Base-by-base conservation (phyloP, 106 monocot species). In the Allium cepa region DNA sequence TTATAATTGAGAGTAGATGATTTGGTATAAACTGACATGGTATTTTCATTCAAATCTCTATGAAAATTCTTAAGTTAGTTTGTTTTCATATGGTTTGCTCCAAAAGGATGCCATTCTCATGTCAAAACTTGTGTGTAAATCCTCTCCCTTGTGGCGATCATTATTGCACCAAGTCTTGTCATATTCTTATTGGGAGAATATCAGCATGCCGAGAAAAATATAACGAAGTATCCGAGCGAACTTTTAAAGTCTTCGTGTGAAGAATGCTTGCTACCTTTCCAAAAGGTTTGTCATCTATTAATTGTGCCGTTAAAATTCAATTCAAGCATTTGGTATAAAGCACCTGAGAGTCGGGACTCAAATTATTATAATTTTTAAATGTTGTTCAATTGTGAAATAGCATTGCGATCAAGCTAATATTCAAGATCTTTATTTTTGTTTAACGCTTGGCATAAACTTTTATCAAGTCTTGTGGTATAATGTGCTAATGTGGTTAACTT, bases 121-220 rank as follows among this genome's bases (percentile, higher is more conserved):
- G 92, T 79, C 73, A 80, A 28, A 89, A 92, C 75, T 72, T 88
- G 26, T 97, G 96, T 81, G 96, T 91, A 8, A 84, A 82, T 74
- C 76, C 69, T 78, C 92, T 97, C 69, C 49, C 74, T 8, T 97
- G 96, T 72, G 88, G 96, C 56, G 92, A 97, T 70, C 96, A 97
- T 89, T 92, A 84, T 59, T 92, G 92, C 76, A 89, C 92, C 66
- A 97, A 85, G 77, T 47, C 86, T 71, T 97, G 96, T 66, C 96
- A 97, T 84, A 72, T 83, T 48, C n/a, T 97, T 56, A 69, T 57
- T 64, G 8, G 12, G 13, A 48, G 60, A 62, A 71, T 66, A 68
- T 11, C 60, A n/a, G n/a, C n/a, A n/a, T n/a, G n/a, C n/a, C n/a
- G n/a, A n/a, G n/a, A n/a, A n/a, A n/a, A n/a, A n/a, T n/a, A n/a